phyloP scores from a whole-genome alignment of 2,329 filamentous ascomycete species.

The Dothistroma pini region DNA sequence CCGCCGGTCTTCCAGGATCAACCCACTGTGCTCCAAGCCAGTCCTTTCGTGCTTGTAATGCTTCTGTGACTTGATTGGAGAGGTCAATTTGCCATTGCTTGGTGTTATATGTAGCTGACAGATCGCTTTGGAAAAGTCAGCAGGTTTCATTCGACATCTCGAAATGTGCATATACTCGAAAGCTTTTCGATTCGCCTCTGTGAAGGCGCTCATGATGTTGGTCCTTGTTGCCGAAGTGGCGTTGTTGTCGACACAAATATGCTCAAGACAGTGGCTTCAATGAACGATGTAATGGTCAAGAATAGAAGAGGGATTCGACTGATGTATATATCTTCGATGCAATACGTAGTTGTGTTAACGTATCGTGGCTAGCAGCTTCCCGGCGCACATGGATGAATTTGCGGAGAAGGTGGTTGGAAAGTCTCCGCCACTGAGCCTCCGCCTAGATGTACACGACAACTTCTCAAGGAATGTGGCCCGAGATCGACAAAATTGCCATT shows the following conservation, averaged over 20 bases:
- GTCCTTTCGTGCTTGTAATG: conserved; percentile 25
- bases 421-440: not conserved
- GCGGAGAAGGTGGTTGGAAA: not conserved
- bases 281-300: not conserved
- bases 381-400: not conserved
- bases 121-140: conserved; percentile 26
- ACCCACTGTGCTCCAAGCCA: conserved; percentile 32
- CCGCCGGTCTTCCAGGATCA: conserved; percentile 7
- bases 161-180: conserved; percentile 28
- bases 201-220: conserved; percentile 32
- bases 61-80: conserved; percentile 29
- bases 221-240: not conserved
- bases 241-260: not conserved
- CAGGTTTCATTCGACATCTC: not conserved
- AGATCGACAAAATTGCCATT: not conserved
- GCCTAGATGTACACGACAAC: not conserved
- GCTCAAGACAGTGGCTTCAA: not conserved
- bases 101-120: conserved; percentile 32
- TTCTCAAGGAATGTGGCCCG: not conserved
- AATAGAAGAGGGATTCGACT: not conserved
- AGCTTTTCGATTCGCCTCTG: conserved; percentile 34
- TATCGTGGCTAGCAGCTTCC: not conserved
- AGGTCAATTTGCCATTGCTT: conserved; percentile 34
- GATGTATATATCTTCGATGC: not conserved
- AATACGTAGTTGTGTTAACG: not conserved